phyloP scores from a whole-genome alignment of 441 rosid species.

The Jatropha podagrica region DNA sequence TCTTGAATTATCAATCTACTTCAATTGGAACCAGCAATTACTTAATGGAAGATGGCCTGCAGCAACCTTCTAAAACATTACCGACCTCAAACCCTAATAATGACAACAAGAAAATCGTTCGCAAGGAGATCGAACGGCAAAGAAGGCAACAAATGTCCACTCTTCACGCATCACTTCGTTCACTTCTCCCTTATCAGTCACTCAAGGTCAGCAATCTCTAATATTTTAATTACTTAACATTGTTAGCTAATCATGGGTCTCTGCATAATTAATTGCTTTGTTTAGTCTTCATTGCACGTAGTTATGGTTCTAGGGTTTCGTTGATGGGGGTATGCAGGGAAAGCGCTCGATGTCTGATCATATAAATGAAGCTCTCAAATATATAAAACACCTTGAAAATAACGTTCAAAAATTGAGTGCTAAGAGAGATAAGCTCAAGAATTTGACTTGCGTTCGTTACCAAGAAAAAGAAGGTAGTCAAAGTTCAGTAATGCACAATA shows the following conservation, averaged over 20 bases:
- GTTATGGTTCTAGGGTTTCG: slow-evolving; percentile 23
- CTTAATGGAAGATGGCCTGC: slow-evolving; percentile 14
- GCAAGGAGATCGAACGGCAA: slow-evolving; percentile 45
- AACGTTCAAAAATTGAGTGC: slow-evolving; percentile 29
- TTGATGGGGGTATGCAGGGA: slow-evolving; percentile 35
- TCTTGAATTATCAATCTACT: slow-evolving; percentile 6
- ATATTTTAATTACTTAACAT: no score
- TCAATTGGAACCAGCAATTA: no score
- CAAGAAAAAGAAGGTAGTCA: not conserved
- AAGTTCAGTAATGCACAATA: not conserved
- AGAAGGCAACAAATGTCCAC: slow-evolving; percentile 40
- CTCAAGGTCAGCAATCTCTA: slow-evolving; percentile 31
- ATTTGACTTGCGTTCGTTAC: not conserved
- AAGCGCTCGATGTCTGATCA: slow-evolving; percentile 45
- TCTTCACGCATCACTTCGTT: slow-evolving; percentile 41
- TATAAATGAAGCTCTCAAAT: slow-evolving; percentile 36
- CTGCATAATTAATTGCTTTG: not conserved
- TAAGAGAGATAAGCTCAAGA: slow-evolving; percentile 37
- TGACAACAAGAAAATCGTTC: slow-evolving; percentile 31
- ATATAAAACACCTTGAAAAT: slow-evolving; percentile 28
- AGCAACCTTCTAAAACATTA: slow-evolving; percentile 2
- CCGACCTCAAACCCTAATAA: slow-evolving; percentile 13
- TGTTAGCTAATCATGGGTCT: no score
- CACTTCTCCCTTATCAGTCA: slow-evolving; percentile 39
- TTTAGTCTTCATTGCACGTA: not conserved